Percentiles rank a stretch among this genome's conserved stretches.
Evolutionary conservation across 208 protist species (phyloP).

Genomic region (Wallacemonas sp.): DNA sequence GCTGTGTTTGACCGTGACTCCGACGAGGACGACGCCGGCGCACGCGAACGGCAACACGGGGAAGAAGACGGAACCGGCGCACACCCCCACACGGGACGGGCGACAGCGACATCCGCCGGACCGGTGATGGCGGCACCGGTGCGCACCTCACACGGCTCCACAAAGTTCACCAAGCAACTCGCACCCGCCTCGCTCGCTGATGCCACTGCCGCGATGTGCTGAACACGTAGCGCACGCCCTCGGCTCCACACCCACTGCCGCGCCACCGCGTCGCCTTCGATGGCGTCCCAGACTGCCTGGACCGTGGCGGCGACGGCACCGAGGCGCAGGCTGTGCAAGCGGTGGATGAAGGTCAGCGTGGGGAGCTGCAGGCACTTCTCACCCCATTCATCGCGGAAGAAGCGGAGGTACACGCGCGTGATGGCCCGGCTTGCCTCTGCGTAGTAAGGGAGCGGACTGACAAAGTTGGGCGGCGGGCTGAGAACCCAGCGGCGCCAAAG

Average conservation of each 20-base stretch:
- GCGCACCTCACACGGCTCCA: neutral
- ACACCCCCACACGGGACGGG: neutral
- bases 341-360: slow-evolving; percentile 32
- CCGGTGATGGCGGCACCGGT: neutral
- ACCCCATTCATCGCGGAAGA: slow-evolving; percentile 48
- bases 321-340: slow-evolving; percentile 16
- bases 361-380: slow-evolving; percentile 30
- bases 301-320: neutral
- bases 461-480: neutral
- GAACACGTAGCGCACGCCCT: neutral
- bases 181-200: neutral
- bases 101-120: neutral
- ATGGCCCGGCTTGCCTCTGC: slow-evolving; percentile 21
- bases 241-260: slow-evolving; percentile 10
- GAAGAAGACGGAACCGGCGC: neutral
- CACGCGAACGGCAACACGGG: no score
- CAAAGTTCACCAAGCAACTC: neutral
- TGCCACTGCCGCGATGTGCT: slow-evolving; percentile 6
- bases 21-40: no score
- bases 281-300: slow-evolving; percentile 12
- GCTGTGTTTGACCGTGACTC: no score
- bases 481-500: slow-evolving; percentile 25
- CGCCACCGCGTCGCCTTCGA: slow-evolving; percentile 4
- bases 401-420: slow-evolving; percentile 35
- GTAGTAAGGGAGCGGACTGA: slow-evolving; percentile 18